phyloP scores from a whole-genome alignment of 495 filamentous ascomycete genomes.

The Melanomma pulvis-pyrius region DNA sequence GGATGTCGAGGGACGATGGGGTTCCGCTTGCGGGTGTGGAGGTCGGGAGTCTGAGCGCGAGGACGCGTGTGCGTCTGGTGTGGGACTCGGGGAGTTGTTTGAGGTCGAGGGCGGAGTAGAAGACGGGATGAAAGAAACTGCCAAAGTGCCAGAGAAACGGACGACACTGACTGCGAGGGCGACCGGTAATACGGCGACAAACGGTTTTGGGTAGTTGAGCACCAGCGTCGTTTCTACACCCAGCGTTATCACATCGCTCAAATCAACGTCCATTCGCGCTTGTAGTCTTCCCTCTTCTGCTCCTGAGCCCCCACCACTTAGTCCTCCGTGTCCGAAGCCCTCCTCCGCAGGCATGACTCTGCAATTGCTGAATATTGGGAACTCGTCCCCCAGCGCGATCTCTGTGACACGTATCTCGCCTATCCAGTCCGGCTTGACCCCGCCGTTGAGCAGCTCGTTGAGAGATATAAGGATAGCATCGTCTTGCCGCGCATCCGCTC shows the following conservation, averaged over 20 bases:
- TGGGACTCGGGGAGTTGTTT: slow-evolving; percentile 5
- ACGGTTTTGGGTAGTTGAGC: slow-evolving; percentile 88
- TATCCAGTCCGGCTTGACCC: slow-evolving; percentile 83
- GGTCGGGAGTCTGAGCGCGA: slow-evolving; percentile 28
- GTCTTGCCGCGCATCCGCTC: slow-evolving; percentile 84
- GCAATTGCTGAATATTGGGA: slow-evolving; percentile 98
- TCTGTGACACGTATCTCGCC: slow-evolving; percentile 94
- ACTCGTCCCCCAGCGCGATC: slow-evolving; percentile 90
- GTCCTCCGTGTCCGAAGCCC: slow-evolving; percentile 32
- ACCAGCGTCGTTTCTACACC: slow-evolving; percentile 91
- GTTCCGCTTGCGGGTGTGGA: slow-evolving; percentile 1
- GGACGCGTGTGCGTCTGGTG: slow-evolving; percentile 24
- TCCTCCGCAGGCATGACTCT: slow-evolving; percentile 86
- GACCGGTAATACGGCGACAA: slow-evolving; percentile 89
- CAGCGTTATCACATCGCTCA: slow-evolving; percentile 92
- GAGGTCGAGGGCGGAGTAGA: slow-evolving; percentile 40
- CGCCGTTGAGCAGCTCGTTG: slow-evolving; percentile 81
- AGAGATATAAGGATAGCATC: slow-evolving; percentile 94
- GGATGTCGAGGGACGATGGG: slow-evolving; percentile 31
- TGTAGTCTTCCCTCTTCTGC: slow-evolving; percentile 74
- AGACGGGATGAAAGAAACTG: slow-evolving; percentile 83
- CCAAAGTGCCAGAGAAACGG: slow-evolving; percentile 90
- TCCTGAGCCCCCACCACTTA: slow-evolving; percentile 16
- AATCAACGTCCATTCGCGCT: slow-evolving; percentile 93
- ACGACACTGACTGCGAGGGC: slow-evolving; percentile 89